Percentiles rank a stretch among this genome's conserved stretches.
phyloP scores from a whole-genome alignment of 305 asterid genomes.

The Fraxinus nigra region DNA sequence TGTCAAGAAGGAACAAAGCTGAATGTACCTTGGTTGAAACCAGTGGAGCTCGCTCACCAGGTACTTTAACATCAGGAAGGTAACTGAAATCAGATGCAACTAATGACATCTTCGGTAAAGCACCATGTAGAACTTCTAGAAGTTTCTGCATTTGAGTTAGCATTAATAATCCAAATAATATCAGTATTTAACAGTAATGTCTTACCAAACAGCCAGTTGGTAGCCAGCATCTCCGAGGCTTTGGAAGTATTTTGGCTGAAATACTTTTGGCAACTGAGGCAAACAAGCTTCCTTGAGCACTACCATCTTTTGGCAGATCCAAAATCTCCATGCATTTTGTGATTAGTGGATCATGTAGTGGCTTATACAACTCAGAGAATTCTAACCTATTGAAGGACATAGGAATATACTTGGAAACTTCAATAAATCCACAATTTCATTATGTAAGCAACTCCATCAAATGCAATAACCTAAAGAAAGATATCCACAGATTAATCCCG shows the following conservation, averaged over 20 bases:
- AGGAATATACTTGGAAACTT: constrained; percentile 11
- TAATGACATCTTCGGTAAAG: constrained; percentile 96
- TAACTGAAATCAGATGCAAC: constrained; percentile 93
- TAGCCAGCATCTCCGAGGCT: constrained; percentile 94
- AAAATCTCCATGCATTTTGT: constrained; percentile 73
- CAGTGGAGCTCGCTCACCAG: constrained; percentile 98
- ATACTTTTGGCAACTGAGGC: constrained; percentile 42
- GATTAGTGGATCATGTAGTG: constrained; percentile 70
- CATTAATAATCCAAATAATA: constrained; percentile 6
- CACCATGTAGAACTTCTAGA: constrained; percentile 77
- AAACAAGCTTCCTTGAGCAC: constrained; percentile 45
- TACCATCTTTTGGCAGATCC: constrained; percentile 55
- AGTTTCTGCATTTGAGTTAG: constrained; percentile 70
- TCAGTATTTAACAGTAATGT: constrained; percentile 7
- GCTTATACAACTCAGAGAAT: constrained; percentile 71
- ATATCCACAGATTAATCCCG: neutral
- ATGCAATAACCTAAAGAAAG: neutral
- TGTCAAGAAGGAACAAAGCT: neutral
- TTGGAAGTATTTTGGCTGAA: constrained; percentile 73
- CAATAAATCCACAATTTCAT: constrained; percentile 8
- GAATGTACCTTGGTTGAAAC: constrained; percentile 79
- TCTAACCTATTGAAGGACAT: constrained; percentile 48
- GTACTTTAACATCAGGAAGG: constrained; percentile 89
- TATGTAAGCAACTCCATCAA: neutral
- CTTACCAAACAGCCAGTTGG: constrained; percentile 96